Base-by-base conservation (phyloP, 768 basidiomycete species). In the Suillus occidentalis region DNA sequence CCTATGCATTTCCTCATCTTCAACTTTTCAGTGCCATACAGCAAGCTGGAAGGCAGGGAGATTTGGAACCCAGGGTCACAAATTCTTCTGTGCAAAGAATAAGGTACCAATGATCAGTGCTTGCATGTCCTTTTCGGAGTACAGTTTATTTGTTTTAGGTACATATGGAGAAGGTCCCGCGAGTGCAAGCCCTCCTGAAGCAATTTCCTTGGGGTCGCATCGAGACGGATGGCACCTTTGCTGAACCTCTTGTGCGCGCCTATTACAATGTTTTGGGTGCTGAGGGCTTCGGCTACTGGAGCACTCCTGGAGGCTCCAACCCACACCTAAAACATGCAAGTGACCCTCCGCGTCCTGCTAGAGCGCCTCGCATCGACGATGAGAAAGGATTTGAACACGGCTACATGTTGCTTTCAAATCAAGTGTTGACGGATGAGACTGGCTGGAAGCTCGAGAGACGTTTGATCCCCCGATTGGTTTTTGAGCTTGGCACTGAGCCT, bases 141-240 rank as follows among this genome's bases (percentile, higher is more conserved):
- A 34, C 20, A 18, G 10, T 61, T 36, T n/a, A 34, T 55, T 34
- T 55, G 39, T 42, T 12, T 63, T 53, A 81, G 79, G 68, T 73
- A 64, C 76, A 81, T 63, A 81, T 81, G 80, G 60, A 75, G 59
- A 75, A 70, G 62, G 72, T 77, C 6, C 67, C 77, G 0, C 67
- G 76, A 63, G 70, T 77, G 20, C 79, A 73, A 39, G 72, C 73
- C 18, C 70, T 78, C 53, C 68, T 80, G 42, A 70, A 69, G 22
- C 76, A 77, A 28, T 82, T 82, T 66, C 77, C 81, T 9, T 82
- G 82, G 81, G 82, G 78, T 14, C 77, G 75, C 43, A 13, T 82
- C 25, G 81, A 83, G 64, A 73, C 70, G 12, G 82, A 82, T 67
- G 78, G 79, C 12, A 77, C 79, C 22, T 82, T 81, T 68, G 62